Evolutionary conservation across 129 eudicot species (phyloP), one percentile per base, ranked within the genome.

Genomic region (Flaveria robusta): DNA sequence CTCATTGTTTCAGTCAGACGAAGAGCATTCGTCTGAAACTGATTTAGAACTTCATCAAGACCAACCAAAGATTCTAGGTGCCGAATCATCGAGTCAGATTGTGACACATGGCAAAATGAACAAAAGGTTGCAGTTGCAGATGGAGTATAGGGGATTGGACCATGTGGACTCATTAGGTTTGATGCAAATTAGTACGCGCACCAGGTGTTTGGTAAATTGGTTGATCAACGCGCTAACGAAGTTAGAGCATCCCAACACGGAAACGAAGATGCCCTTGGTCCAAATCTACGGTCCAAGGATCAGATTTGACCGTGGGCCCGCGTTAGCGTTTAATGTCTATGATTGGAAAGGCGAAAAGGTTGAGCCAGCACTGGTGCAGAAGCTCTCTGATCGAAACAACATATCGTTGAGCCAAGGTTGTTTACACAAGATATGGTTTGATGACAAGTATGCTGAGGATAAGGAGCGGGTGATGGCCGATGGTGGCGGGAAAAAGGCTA

Each of bases 311-410:
- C 76, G 98, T 18, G 98, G 95, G 20, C 89, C 97, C 1, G 98
- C 98, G 8, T 66, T 93, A 74, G 92, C 96, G 0, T 93, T 93
- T 75, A 90, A 88, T 59, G 64, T 93, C 31, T 86, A 79, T 20
- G 98, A 90, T 59, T 90, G 98, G 98, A 92, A 90, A 85, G 90
- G 90, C 4, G 98, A 92, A 47, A 90, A 75, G 77, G 89, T 92
- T 1, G 96, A 92, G 47, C 98, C 98, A 18, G 74, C 80, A 37
- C 86, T 92, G 3, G 83, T 92, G 29, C 96, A 92, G 83, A 92
- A 92, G 74, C 94, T 92, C 12, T 89, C 96, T 27, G 98, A 90
- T 75, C 74, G 98, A 69, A 86, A 77, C 45, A 86, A 86, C 23
- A 92, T 92, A 29, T 88, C 98, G 4, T 68, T 90, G 49, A 80